Evolutionary conservation across 169 alveolate species (phyloP).

Genomic region (Plasmodium knowlesi): DNA sequence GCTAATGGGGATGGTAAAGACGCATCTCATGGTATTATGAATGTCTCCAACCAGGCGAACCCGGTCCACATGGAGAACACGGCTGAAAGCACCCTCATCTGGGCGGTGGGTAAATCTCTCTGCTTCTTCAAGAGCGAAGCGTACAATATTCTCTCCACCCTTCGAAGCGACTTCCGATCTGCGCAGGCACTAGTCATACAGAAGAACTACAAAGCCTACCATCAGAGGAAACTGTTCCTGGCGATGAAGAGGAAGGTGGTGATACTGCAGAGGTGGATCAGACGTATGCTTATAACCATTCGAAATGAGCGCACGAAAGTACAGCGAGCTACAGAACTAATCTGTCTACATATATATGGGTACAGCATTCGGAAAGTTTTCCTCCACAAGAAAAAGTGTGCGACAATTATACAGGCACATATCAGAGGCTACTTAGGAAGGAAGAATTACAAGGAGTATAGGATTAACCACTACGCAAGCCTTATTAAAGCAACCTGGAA

Average conservation of each 20-base stretch:
- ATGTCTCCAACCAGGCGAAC: neutral
- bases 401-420: constrained; percentile 32
- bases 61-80: no score
- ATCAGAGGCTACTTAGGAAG: constrained; percentile 8
- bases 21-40: neutral
- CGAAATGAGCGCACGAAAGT: constrained; percentile 20
- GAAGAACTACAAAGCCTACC: constrained; percentile 73
- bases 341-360: constrained; percentile 21
- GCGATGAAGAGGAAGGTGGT: constrained; percentile 65
- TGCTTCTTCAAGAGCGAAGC: constrained; percentile 77
- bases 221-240: constrained; percentile 53
- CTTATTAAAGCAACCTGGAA: constrained; percentile 85
- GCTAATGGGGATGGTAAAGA: neutral
- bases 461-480: constrained; percentile 77
- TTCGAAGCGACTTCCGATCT: constrained; percentile 79
- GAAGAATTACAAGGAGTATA: constrained; percentile 59
- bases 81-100: neutral
- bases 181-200: constrained; percentile 76
- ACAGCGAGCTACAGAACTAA: constrained; percentile 1
- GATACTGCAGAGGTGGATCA: constrained; percentile 80
- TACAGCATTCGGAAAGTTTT: constrained; percentile 15
- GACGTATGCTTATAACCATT: constrained; percentile 58
- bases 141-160: constrained; percentile 77
- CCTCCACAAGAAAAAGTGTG: constrained; percentile 23
- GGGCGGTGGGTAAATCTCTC: constrained; percentile 63